These are phyloP conservation scores for Gyromitra esculenta DNA, from an alignment of 2,329 filamentous ascomycete species.

Conservation along the genomic window DNA sequence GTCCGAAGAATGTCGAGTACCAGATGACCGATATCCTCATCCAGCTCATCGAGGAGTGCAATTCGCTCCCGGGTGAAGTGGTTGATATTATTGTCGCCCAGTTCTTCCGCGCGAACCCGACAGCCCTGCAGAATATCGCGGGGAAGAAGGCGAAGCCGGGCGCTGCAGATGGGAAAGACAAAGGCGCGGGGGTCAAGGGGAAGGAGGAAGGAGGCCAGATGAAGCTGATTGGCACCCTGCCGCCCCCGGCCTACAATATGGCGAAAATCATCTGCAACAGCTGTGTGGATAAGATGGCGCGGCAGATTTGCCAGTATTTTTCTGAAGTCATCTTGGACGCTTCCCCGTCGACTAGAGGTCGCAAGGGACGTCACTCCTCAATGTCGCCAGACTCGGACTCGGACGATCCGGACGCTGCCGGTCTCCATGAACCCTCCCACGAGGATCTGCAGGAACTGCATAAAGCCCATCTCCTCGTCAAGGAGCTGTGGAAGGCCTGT, in stretches of 20 bases:
- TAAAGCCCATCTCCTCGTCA: conserved; percentile 87
- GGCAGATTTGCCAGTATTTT: conserved; percentile 94
- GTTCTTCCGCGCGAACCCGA: conserved; percentile 85
- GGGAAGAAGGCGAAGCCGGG: conserved; percentile 57
- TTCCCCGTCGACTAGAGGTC: conserved; percentile 63
- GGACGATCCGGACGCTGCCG: conserved; percentile 61
- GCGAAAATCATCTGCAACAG: conserved; percentile 91
- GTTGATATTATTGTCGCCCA: conserved; percentile 95
- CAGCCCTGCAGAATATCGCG: conserved; percentile 61
- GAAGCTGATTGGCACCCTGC: conserved; percentile 83
- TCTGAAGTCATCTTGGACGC: conserved; percentile 95
- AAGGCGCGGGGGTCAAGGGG: conserved; percentile 65
- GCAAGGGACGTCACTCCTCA: conserved; percentile 49
- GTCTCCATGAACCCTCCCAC: conserved; percentile 70
- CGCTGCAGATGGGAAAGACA: conserved; percentile 66
- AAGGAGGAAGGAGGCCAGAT: conserved; percentile 76
- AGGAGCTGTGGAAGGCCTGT: conserved; percentile 92
- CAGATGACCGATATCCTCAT: conserved; percentile 88
- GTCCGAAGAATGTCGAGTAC: conserved; percentile 92
- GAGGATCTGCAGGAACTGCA: conserved; percentile 86
- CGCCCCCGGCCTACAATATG: conserved; percentile 94
- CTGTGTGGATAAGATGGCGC: conserved; percentile 91
- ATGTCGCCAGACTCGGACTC: conserved; percentile 48
- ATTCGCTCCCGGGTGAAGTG: conserved; percentile 79
- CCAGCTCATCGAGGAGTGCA: conserved; percentile 85